These are phyloP conservation scores for Calonectria hongkongensis DNA, from an alignment of 2,329 filamentous ascomycete species.

Conservation along the genomic window DNA sequence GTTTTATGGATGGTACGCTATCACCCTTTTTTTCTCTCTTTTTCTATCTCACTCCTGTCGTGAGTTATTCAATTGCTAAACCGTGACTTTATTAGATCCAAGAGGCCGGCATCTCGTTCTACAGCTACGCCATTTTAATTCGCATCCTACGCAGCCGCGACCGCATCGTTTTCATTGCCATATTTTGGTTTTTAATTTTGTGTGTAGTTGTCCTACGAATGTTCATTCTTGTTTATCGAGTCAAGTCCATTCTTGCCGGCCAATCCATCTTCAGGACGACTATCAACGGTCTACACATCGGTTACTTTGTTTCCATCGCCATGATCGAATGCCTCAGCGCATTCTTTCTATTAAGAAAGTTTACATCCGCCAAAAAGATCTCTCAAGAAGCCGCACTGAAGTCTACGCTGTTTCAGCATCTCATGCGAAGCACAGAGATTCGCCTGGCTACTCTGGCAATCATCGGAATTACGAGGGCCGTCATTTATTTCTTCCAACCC, in stretches of 20 bases:
- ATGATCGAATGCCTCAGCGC: slow-evolving; percentile 63
- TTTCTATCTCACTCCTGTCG: not conserved
- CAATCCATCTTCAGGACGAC: slow-evolving; percentile 49
- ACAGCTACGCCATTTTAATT: slow-evolving; percentile 71
- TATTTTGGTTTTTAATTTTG: slow-evolving; percentile 75
- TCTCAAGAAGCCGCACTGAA: slow-evolving; percentile 53
- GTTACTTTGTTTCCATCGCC: slow-evolving; percentile 64
- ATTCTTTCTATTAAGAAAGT: slow-evolving; percentile 62
- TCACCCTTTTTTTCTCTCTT: fast-evolving
- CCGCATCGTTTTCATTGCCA: slow-evolving; percentile 65
- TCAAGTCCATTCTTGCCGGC: slow-evolving; percentile 55
- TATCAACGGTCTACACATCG: slow-evolving; percentile 63
- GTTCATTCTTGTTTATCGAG: slow-evolving; percentile 59
- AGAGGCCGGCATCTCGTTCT: slow-evolving; percentile 65
- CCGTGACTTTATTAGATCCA: slow-evolving; percentile 57
- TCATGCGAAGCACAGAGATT: slow-evolving; percentile 63
- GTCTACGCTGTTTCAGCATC: slow-evolving; percentile 60
- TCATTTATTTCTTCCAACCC: slow-evolving; percentile 63
- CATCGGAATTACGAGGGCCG: slow-evolving; percentile 61
- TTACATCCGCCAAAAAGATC: slow-evolving; percentile 55
- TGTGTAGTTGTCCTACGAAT: slow-evolving; percentile 70
- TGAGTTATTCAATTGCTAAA: not conserved
- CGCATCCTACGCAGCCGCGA: slow-evolving; percentile 67
- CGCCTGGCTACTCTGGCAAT: slow-evolving; percentile 61
- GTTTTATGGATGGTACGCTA: slow-evolving; percentile 62